Evolutionary conservation across 768 basidiomycete genomes (phyloP), one percentile per base, ranked within the genome.

Genomic region (Tricholoma matsutake): DNA sequence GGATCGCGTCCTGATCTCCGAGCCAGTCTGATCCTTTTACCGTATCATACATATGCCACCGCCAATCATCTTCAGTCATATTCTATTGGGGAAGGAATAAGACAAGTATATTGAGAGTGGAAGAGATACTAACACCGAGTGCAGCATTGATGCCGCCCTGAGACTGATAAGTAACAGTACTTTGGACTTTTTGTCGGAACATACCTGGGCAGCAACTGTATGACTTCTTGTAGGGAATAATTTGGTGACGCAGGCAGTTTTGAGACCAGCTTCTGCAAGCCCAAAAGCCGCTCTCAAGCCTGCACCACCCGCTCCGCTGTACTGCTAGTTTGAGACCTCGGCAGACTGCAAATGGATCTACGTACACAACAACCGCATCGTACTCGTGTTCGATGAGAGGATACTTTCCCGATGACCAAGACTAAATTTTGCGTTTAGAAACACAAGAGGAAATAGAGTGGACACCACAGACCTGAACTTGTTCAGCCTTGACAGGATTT

Each of bases 11-110:
- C 78, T 96, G 95, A 80, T 99, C 97, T 75, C 97, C 97, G 39
- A 98, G 88, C 97, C 97, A 99, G 78, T 99, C 97, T 56, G 95
- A 97, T 63, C 97, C 97, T 83, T 99, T 99, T 60, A 98, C 93
- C 56, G 92, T 94, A 72, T 94, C 93, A 70, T 94, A 96, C 94
- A 96, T 97, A 72, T 97, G 96, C 96, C 95, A 97, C 76, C 95
- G 81, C 95, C 96, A 98, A 73, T 98, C 95, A 71, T 98, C 97
- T 78, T 99, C 97, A 4, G 95, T 97, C 95, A 98, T 96, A 79
- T 98, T 97, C 88, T 94, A 71, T 35, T 57, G 22, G 47, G 34
- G 47, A 22, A 56, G 39, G 54, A 18, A 32, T 64, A 20, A 56
- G 67, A 63, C 2, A 61, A 28, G 52, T 28, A 20, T 31, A 34